These are phyloP conservation scores for Raddia distichophylla DNA, from an alignment of 176 grass and related monocot species.

Conservation along the genomic window DNA sequence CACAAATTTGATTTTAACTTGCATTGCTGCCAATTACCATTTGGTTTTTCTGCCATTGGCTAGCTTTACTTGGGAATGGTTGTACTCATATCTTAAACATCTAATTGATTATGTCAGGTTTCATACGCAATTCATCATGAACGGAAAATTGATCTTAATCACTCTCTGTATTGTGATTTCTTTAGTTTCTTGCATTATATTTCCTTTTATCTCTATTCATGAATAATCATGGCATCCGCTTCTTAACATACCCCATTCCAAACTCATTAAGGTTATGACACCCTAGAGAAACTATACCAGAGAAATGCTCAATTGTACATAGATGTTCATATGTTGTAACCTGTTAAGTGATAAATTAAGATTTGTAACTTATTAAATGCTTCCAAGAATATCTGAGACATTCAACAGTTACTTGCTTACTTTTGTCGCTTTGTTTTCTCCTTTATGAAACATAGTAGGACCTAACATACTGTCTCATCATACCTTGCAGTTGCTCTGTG, in stretches of 20 bases:
- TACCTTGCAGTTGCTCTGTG: conserved; percentile 84
- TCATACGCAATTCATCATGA: neutral
- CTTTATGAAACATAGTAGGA: conserved; percentile 1
- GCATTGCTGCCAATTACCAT: neutral
- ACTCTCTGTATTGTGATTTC: neutral
- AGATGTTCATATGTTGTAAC: no score
- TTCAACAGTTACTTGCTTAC: no score
- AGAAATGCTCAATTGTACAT: no score
- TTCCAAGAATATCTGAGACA: neutral
- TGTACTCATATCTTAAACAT: neutral
- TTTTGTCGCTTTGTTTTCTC: no score
- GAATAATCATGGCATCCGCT: neutral
- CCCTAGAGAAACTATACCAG: no score
- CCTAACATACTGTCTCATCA: conserved; percentile 40
- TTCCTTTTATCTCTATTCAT: neutral
- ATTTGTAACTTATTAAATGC: conserved; percentile 19
- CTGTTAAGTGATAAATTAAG: neutral
- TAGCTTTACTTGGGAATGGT: conserved; percentile 18
- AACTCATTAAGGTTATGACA: no score
- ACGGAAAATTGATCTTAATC: neutral
- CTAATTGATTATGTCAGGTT: neutral
- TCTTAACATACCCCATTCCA: neutral
- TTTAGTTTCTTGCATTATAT: neutral
- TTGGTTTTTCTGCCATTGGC: no score
- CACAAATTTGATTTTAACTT: conserved; percentile 13